Evolutionary conservation across 441 rosid genomes (phyloP).

Genomic region (Populus trichocarpa): DNA sequence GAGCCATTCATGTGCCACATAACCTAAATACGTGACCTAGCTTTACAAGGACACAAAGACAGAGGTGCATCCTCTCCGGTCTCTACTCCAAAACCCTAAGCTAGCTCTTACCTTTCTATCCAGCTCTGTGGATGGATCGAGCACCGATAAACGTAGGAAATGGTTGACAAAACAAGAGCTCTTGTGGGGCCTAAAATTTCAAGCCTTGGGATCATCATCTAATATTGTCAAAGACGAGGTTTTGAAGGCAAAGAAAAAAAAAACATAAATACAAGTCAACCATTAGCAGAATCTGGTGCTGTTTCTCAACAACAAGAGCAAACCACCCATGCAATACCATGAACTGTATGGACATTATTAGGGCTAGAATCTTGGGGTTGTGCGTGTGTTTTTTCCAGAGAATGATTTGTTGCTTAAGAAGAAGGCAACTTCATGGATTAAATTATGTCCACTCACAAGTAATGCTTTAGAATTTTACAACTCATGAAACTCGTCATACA

Average conservation of each 20-base stretch:
- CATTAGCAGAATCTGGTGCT: slow-evolving; percentile 21
- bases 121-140: background rate
- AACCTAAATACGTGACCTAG: background rate
- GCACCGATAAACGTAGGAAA: background rate
- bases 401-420: slow-evolving; percentile 28
- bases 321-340: slow-evolving; percentile 5
- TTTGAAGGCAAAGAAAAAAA: no score
- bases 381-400: slow-evolving; percentile 14
- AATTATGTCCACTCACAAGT: background rate
- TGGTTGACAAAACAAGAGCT: background rate
- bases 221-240: background rate
- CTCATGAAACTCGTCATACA: background rate
- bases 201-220: background rate
- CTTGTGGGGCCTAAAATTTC: background rate
- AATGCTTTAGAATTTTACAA: background rate
- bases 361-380: slow-evolving; percentile 25
- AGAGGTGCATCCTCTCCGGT: slow-evolving; percentile 7
- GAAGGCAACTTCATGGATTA: slow-evolving; percentile 12
- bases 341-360: slow-evolving; percentile 7
- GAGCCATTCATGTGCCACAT: slow-evolving; percentile 17
- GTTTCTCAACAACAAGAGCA: slow-evolving; percentile 13
- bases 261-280: slow-evolving; percentile 1
- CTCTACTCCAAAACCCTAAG: background rate
- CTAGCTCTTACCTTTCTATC: background rate
- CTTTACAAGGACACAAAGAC: background rate